phyloP scores from a whole-genome alignment of 257 asterid species.

The Eucommia ulmoides region DNA sequence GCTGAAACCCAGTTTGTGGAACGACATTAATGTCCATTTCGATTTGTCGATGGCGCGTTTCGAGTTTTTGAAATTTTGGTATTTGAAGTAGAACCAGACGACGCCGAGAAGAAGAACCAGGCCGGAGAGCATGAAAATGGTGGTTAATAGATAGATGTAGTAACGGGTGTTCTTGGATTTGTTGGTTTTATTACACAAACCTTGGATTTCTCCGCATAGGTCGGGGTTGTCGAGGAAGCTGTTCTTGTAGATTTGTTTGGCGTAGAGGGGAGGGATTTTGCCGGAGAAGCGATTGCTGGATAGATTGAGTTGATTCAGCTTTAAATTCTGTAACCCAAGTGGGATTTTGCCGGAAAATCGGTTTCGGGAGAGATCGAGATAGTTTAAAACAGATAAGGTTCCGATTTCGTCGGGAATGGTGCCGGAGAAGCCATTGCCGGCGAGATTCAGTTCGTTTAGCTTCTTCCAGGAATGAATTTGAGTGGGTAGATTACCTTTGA shows the following conservation, averaged over 20 bases:
- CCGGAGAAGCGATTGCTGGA: conserved; percentile 80
- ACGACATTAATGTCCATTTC: conserved; percentile 93
- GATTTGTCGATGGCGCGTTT: conserved; percentile 47
- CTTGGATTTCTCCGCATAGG: conserved; percentile 68
- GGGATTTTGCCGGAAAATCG: conserved; percentile 65
- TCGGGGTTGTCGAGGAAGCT: conserved; percentile 87
- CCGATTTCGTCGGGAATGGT: conserved; percentile 73
- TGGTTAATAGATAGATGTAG: conserved; percentile 53
- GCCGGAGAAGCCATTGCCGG: conserved; percentile 65
- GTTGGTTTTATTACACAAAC: conserved; percentile 48
- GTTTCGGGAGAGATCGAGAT: conserved; percentile 85
- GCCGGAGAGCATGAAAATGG: conserved; percentile 48
- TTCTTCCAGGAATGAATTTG: conserved; percentile 62
- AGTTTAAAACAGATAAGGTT: conserved; percentile 58
- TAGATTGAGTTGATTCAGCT: conserved; percentile 72
- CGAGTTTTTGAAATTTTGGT: conserved; percentile 33
- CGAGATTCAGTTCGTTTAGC: conserved; percentile 76
- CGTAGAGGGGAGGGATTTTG: conserved; percentile 64
- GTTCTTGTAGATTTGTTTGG: conserved; percentile 60
- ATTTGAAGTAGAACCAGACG: conserved; percentile 57
- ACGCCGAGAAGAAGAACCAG: conserved; percentile 49
- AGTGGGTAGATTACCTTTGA: conserved; percentile 62
- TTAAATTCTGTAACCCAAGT: conserved; percentile 59
- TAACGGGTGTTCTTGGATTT: conserved; percentile 31
- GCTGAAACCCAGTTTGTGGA: conserved; percentile 73